These are phyloP conservation scores for Boechera divaricarpa DNA, from an alignment of 345 rosid genomes.

Conservation along the genomic window DNA sequence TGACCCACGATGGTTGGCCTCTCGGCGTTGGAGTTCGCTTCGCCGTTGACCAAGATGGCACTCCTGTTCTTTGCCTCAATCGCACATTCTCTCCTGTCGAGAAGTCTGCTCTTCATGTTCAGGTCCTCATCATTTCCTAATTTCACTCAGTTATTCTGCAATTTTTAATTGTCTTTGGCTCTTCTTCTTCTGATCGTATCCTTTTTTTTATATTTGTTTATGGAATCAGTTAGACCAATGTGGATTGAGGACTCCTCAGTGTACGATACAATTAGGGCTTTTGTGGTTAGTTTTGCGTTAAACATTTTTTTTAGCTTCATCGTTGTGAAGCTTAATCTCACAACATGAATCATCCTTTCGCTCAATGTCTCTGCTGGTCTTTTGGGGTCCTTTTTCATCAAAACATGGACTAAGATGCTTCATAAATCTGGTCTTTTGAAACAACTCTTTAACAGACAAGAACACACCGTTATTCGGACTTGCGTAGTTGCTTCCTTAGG, in stretches of 20 bases:
- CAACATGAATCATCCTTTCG: slow-evolving; percentile 75
- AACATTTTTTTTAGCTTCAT: slow-evolving; percentile 66
- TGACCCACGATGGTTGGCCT: slow-evolving; percentile 72
- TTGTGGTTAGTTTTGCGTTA: slow-evolving; percentile 61
- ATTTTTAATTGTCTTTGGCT: neutral
- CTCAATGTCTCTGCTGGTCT: slow-evolving; percentile 77
- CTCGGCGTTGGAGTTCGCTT: slow-evolving; percentile 77
- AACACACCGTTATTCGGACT: slow-evolving; percentile 85
- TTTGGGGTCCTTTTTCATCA: slow-evolving; percentile 68
- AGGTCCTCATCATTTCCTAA: slow-evolving; percentile 46
- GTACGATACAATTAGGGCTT: slow-evolving; percentile 77
- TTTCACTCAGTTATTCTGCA: neutral
- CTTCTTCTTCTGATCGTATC: slow-evolving; percentile 2
- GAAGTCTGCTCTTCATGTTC: slow-evolving; percentile 90
- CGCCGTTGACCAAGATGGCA: slow-evolving; percentile 81
- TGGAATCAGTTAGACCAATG: slow-evolving; percentile 72
- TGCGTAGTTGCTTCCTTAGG: slow-evolving; percentile 93
- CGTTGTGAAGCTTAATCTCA: slow-evolving; percentile 69
- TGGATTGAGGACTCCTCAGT: slow-evolving; percentile 87
- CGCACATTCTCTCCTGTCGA: slow-evolving; percentile 53
- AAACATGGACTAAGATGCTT: slow-evolving; percentile 66
- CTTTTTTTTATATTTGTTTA: neutral
- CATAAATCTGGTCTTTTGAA: slow-evolving; percentile 55
- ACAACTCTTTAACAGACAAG: slow-evolving; percentile 86
- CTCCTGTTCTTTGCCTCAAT: slow-evolving; percentile 71